These are phyloP conservation scores for Harrya chromipes DNA, from an alignment of 768 basidiomycete genomes.

Conservation along the genomic window DNA sequence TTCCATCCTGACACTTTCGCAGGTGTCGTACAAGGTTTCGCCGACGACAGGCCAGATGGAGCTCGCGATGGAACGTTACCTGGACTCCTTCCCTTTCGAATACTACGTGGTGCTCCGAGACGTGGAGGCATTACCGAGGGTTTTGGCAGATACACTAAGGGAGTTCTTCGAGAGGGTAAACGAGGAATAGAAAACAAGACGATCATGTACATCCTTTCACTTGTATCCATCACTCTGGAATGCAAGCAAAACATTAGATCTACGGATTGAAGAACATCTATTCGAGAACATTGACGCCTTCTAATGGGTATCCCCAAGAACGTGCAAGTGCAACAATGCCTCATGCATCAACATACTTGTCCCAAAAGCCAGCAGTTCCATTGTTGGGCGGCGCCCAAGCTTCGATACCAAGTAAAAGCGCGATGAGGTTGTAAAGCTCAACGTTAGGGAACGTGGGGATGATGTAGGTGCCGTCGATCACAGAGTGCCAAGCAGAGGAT, in stretches of 20 bases:
- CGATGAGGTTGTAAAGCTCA: conserved; percentile 80
- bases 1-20: conserved; percentile 92
- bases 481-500: conserved; percentile 55
- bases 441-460: conserved; percentile 85
- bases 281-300: background rate
- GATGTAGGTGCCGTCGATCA: conserved; percentile 52
- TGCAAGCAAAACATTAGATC: conserved; percentile 1
- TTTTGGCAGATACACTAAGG: conserved; percentile 81
- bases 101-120: conserved; percentile 92
- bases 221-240: background rate
- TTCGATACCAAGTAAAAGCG: conserved; percentile 68
- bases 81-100: conserved; percentile 97
- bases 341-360: conserved; percentile 52
- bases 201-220: conserved; percentile 1
- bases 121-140: conserved; percentile 89
- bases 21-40: conserved; percentile 72
- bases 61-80: conserved; percentile 81
- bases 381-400: conserved; percentile 59
- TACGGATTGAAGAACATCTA: background rate
- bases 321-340: background rate
- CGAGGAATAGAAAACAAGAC: conserved; percentile 43
- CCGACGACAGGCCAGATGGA: conserved; percentile 65
- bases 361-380: conserved; percentile 83
- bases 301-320: background rate
- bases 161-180: conserved; percentile 90